A percentile compares a stretch with the other conserved stretches of the same genome.
These are phyloP conservation scores for Russula vinacea DNA, from an alignment of 768 basidiomycete genomes.

Conservation along the genomic window DNA sequence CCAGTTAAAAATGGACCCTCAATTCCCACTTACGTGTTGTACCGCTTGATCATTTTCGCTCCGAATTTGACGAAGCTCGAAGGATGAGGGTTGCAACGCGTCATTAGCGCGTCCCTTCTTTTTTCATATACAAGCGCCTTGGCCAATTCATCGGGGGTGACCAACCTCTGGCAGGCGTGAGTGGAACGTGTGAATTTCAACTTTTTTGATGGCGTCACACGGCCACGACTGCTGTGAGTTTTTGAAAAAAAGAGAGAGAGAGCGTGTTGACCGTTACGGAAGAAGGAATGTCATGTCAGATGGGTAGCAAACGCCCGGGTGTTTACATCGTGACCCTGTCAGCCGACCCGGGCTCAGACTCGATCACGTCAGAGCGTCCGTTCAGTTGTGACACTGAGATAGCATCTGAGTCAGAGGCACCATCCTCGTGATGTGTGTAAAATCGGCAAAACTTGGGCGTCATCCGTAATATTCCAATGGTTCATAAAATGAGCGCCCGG, in stretches of 20 bases:
- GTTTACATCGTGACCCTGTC: constrained; percentile 16
- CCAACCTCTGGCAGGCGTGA: neutral
- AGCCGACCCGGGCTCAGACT: constrained; percentile 11
- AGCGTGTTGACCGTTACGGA: neutral
- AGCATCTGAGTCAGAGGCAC: neutral
- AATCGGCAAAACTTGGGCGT: neutral
- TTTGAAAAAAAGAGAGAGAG: neutral
- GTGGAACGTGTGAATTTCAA: neutral
- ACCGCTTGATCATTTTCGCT: neutral
- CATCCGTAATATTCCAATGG: neutral
- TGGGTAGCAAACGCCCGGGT: neutral
- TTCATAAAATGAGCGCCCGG: neutral
- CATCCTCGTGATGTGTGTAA: neutral
- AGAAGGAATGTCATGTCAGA: neutral
- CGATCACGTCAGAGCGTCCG: neutral
- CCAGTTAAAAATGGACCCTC: neutral
- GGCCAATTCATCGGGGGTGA: neutral
- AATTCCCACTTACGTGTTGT: constrained; percentile 4
- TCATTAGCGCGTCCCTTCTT: neutral
- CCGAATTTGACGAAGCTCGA: neutral
- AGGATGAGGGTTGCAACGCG: neutral
- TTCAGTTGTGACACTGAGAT: neutral
- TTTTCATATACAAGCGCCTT: neutral
- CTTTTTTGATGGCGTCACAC: constrained; percentile 7
- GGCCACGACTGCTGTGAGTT: neutral